Conservation (phyloP, 257 asterid species). For the Haberlea rhodopensis region DNA sequence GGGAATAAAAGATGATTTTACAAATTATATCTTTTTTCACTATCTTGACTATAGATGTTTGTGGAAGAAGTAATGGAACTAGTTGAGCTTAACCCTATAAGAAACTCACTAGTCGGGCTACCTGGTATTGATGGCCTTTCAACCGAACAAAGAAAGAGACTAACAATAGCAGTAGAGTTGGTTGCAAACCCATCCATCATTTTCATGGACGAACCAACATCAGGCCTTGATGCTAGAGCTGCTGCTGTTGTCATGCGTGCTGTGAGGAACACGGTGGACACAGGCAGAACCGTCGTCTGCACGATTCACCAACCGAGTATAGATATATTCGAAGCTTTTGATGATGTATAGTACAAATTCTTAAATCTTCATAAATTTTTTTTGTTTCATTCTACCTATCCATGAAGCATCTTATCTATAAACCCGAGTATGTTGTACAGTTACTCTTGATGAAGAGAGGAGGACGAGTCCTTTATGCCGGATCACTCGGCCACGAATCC, state of each 20-base stretch:
- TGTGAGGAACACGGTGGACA: constrained; percentile 48
- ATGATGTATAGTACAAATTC: constrained; percentile 32
- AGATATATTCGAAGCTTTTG: constrained; percentile 64
- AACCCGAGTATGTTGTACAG: constrained; percentile 30
- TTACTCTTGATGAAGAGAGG: constrained; percentile 56
- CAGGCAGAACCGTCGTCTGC: constrained; percentile 60
- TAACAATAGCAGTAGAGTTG: constrained; percentile 56
- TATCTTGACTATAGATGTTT: constrained; percentile 36
- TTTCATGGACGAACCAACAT: constrained; percentile 67
- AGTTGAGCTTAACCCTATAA: constrained; percentile 48
- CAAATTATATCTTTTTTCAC: background rate
- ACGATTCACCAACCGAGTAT: constrained; percentile 69
- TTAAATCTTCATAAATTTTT: background rate
- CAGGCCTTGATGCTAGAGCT: constrained; percentile 65
- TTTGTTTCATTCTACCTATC: background rate
- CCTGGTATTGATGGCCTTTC: constrained; percentile 59
- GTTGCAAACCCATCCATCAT: constrained; percentile 64
- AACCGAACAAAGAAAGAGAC: constrained; percentile 57
- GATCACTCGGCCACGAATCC: constrained; percentile 52
- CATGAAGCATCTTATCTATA: background rate
- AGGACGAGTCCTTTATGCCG: constrained; percentile 48
- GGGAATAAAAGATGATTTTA: background rate
- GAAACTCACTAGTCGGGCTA: constrained; percentile 45
- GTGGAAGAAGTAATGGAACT: constrained; percentile 51
- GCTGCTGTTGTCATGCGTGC: constrained; percentile 66